Evolutionary conservation across 2,329 filamentous ascomycete genomes (phyloP).

Genomic region (Aspergillus flavus): DNA sequence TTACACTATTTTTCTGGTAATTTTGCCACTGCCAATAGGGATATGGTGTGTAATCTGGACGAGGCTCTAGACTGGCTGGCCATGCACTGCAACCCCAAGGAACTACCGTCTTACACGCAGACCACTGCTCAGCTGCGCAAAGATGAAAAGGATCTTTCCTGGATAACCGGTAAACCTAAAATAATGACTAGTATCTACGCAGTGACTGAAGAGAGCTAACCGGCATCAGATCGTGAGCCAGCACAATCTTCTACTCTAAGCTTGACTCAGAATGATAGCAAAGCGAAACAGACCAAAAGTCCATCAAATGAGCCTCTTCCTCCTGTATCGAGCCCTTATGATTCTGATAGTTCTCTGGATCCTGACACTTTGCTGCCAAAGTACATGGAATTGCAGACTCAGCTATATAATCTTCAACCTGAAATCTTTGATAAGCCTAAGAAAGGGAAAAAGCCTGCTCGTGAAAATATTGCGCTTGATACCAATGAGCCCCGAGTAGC

Average conservation of each 20-base stretch:
- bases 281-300: slow-evolving; percentile 29
- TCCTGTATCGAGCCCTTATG: slow-evolving; percentile 32
- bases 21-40: slow-evolving; percentile 55
- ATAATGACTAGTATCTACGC: slow-evolving; percentile 14
- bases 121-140: slow-evolving; percentile 31
- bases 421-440: slow-evolving; percentile 49
- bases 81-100: slow-evolving; percentile 68
- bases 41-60: slow-evolving; percentile 80
- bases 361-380: slow-evolving; percentile 73
- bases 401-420: slow-evolving; percentile 64
- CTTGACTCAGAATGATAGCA: slow-evolving; percentile 25
- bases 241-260: slow-evolving; percentile 30
- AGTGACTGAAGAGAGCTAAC: slow-evolving; percentile 29
- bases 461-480: slow-evolving; percentile 20
- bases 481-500: slow-evolving; percentile 53
- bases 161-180: slow-evolving; percentile 38
- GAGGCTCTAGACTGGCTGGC: slow-evolving; percentile 90
- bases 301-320: slow-evolving; percentile 29
- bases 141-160: slow-evolving; percentile 37
- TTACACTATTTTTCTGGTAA: slow-evolving; percentile 68
- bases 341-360: slow-evolving; percentile 68
- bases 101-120: slow-evolving; percentile 72
- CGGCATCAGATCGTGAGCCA: slow-evolving; percentile 31
- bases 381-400: slow-evolving; percentile 75
- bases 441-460: slow-evolving; percentile 46